phyloP scores from a whole-genome alignment of 1,284 basidiomycete genomes.

The Lentinus polychrous region DNA sequence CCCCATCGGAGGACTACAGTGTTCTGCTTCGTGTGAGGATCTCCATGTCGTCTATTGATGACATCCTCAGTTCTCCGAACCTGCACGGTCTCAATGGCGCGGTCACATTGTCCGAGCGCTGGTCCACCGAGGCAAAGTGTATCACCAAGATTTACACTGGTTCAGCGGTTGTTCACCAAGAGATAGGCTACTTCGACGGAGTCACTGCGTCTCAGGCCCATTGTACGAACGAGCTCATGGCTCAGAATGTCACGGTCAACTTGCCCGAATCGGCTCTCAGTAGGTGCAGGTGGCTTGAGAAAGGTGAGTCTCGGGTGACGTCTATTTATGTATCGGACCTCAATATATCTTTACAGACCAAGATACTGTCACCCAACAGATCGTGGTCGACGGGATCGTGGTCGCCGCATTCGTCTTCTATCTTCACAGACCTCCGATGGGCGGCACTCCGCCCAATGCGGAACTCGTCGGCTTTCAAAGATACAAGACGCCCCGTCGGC shows the following conservation, averaged over 20 bases:
- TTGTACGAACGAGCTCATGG: slow-evolving; percentile 15
- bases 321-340: slow-evolving; percentile 4
- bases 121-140: slow-evolving; percentile 47
- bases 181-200: slow-evolving; percentile 42
- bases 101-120: slow-evolving; percentile 46
- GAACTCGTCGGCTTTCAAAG: slow-evolving; percentile 50
- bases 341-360: slow-evolving; percentile 30
- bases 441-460: slow-evolving; percentile 45
- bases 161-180: slow-evolving; percentile 41
- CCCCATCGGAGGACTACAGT: slow-evolving; percentile 27
- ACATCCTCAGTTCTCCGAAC: slow-evolving; percentile 37
- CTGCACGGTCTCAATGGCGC: slow-evolving; percentile 57
- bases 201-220: slow-evolving; percentile 21
- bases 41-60: slow-evolving; percentile 44
- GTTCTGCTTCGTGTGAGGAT: slow-evolving; percentile 41
- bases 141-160: slow-evolving; percentile 52
- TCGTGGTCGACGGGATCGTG: slow-evolving; percentile 54
- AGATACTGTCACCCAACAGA: slow-evolving; percentile 57
- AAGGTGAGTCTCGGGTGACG: slow-evolving; percentile 28
- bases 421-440: slow-evolving; percentile 44
- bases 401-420: slow-evolving; percentile 61
- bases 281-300: slow-evolving; percentile 53
- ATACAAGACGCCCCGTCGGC: slow-evolving; percentile 24
- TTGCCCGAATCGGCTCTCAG: slow-evolving; percentile 56
- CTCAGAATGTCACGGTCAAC: slow-evolving; percentile 31